Evolutionary conservation across 257 asterid genomes (phyloP).

Genomic region (Mitragyna speciosa): DNA sequence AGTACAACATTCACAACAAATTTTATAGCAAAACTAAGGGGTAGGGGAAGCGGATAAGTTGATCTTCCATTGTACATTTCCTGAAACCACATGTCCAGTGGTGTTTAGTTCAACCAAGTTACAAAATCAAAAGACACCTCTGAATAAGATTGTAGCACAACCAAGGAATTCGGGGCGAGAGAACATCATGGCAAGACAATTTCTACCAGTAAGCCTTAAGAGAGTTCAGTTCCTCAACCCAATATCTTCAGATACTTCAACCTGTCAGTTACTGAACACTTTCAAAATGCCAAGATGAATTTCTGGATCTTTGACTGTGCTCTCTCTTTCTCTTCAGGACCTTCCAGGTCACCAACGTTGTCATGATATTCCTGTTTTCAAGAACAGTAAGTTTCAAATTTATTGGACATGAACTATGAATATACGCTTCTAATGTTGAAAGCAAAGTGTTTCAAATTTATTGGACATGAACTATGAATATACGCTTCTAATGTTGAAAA

Average conservation of each 20-base stretch:
- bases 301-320: constrained; percentile 68
- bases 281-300: constrained; percentile 64
- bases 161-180: too few species aligned
- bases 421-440: background rate
- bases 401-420: background rate
- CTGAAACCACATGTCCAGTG: background rate
- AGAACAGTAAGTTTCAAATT: background rate
- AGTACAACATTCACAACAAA: background rate
- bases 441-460: background rate
- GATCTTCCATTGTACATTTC: background rate
- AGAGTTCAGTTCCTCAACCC: background rate
- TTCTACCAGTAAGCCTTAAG: too few species aligned
- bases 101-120: background rate
- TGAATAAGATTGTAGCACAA: background rate
- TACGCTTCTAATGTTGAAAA: background rate
- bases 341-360: constrained; percentile 91
- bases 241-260: background rate
- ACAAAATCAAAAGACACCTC: background rate
- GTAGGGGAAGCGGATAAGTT: background rate
- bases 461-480: background rate
- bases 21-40: background rate
- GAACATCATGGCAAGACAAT: background rate
- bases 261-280: background rate
- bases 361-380: constrained; percentile 74
- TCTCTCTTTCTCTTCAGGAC: constrained; percentile 97